Evolutionary conservation across 495 filamentous ascomycete species (phyloP), one percentile per base, ranked within the genome.

Genomic region (Podospora anserina): DNA sequence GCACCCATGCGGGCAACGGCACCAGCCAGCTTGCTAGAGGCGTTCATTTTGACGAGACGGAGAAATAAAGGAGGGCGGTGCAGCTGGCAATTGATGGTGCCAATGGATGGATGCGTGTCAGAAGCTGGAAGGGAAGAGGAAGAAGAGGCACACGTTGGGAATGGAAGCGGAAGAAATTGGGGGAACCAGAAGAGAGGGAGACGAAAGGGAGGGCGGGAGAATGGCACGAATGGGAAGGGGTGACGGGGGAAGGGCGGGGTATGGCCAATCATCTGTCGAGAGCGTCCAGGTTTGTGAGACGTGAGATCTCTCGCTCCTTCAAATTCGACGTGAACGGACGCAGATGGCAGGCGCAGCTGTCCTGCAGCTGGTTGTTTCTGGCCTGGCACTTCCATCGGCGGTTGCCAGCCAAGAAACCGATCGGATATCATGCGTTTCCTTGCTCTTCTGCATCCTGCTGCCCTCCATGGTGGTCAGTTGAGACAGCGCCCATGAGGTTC

Each of bases 1-100:
- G 70, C 20, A 69, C 66, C 68, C 72, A 67, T 39, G 57, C 72
- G 72, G 68, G 70, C 72, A 60, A 66, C 70, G 61, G 66, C 66
- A 65, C 72, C 64, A 15, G 64, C 44, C 61, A 70, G 56, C 64
- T 69, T 66, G 72, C 72, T 74, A 34, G 72, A 67, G 65, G 72
- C 63, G 66, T 70, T 34, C 70, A 74, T 74, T 65, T 66, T 74
- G 64, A 39, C 56, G 62, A 23, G 28, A 34, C 26, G 9, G 13
- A 44, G 28, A 23, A 23, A 58, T 18, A 20, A 27, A 56, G 44
- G 65, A 58, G 57, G 60, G 27, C 16, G 61, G 32, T 63, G 61
- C 20, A 32, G 32, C 30, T 63, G 61, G 28, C 61, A 63, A 56
- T 68, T 59, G 60, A 66, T 58, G 57, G 69, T 62, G 44, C 63